These are phyloP conservation scores for Coniophora puteana DNA, from an alignment of 1,284 basidiomycete genomes.

Conservation along the genomic window DNA sequence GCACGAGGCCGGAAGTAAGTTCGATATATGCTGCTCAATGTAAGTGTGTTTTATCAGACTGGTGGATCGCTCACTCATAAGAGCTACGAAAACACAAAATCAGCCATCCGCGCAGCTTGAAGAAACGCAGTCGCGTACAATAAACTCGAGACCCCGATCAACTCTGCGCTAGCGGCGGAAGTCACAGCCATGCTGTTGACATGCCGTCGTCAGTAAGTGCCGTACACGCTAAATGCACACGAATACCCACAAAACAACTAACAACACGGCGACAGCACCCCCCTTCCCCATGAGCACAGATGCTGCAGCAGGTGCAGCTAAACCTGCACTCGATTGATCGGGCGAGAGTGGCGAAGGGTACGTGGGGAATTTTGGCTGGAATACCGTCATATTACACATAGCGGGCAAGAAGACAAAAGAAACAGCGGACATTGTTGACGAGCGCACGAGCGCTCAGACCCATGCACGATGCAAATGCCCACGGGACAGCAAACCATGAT, in stretches of 20 bases:
- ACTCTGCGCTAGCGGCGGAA: constrained; percentile 55
- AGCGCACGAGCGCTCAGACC: constrained; percentile 54
- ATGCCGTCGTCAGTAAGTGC: neutral
- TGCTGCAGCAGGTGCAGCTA: constrained; percentile 52
- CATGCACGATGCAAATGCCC: constrained; percentile 53
- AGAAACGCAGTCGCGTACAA: constrained; percentile 38
- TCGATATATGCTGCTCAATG: constrained; percentile 37
- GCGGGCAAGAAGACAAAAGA: neutral
- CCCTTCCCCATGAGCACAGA: constrained; percentile 48
- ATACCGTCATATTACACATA: neutral
- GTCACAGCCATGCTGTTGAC: constrained; percentile 52
- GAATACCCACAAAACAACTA: constrained; percentile 54
- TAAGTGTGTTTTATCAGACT: neutral
- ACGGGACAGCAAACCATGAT: constrained; percentile 62
- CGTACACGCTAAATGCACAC: neutral
- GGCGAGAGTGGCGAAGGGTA: constrained; percentile 48
- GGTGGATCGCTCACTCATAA: constrained; percentile 35
- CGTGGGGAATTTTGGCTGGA: constrained; percentile 47
- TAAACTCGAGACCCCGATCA: constrained; percentile 56
- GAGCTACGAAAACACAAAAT: constrained; percentile 20
- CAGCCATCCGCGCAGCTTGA: constrained; percentile 6
- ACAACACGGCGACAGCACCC: constrained; percentile 46
- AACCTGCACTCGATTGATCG: constrained; percentile 46
- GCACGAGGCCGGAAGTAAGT: constrained; percentile 47
- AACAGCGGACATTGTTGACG: constrained; percentile 33